These are phyloP conservation scores for Eimeria praecox DNA, from an alignment of 169 alveolate species.

Conservation along the genomic window DNA sequence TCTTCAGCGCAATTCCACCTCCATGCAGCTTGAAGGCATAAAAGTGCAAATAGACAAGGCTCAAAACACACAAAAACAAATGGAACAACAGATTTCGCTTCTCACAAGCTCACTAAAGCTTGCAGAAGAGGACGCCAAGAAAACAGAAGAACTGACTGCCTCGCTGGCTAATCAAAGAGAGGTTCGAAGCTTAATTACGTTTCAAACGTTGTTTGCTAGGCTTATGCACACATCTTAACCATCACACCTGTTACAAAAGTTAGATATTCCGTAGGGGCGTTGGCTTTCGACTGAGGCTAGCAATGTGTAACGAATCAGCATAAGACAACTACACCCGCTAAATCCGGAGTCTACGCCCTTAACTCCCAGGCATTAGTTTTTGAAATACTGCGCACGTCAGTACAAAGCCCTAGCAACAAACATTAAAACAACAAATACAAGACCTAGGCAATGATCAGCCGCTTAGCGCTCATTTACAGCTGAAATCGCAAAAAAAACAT, in stretches of 20 bases:
- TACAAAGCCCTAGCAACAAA: too few species aligned
- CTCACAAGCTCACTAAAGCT: background rate
- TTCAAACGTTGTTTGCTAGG: too few species aligned
- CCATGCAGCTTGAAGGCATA: background rate
- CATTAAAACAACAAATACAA: too few species aligned
- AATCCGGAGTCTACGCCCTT: background rate
- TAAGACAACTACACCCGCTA: background rate
- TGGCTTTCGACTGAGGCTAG: background rate
- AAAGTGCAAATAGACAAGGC: background rate
- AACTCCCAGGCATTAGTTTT: background rate
- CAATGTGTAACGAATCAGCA: too few species aligned
- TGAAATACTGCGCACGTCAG: background rate
- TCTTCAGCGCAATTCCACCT: background rate
- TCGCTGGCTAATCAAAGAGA: background rate
- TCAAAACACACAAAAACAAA: background rate
- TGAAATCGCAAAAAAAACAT: background rate
- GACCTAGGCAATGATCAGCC: too few species aligned
- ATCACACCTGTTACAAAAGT: too few species aligned
- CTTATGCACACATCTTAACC: too few species aligned
- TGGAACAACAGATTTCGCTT: background rate
- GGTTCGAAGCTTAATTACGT: background rate
- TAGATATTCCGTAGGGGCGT: background rate
- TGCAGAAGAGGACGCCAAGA: conserved; percentile 5
- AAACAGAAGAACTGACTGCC: conserved; percentile 4
- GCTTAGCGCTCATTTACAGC: too few species aligned